Conservation (phyloP, 768 basidiomycete species). For the Suillus occidentalis region DNA sequence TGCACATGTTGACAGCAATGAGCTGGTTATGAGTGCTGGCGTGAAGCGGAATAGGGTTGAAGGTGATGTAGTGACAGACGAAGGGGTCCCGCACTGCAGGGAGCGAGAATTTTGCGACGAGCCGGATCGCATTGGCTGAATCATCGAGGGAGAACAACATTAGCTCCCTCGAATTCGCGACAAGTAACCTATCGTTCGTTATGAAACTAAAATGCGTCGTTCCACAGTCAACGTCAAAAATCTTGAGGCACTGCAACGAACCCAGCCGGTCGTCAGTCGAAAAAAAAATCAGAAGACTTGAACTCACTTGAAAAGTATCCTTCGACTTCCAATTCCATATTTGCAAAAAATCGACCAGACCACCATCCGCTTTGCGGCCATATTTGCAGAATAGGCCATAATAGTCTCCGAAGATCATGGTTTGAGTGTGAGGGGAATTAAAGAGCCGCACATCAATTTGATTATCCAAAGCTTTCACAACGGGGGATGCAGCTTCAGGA, state of each 20-base stretch:
- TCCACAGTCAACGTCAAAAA: not conserved
- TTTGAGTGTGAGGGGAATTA: too few species aligned
- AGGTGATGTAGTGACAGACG: not conserved
- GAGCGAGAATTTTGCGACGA: not conserved
- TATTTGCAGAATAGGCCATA: not conserved
- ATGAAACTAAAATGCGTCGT: not conserved
- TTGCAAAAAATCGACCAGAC: not conserved
- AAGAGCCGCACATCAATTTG: not conserved
- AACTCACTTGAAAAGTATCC: not conserved
- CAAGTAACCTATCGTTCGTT: not conserved
- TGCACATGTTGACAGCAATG: not conserved
- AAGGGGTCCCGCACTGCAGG: not conserved
- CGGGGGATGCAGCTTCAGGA: not conserved
- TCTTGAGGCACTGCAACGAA: not conserved
- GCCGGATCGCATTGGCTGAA: not conserved
- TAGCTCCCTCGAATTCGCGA: not conserved
- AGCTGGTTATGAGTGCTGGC: not conserved
- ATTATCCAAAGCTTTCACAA: not conserved
- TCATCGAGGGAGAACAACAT: not conserved
- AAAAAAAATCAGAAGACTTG: not conserved
- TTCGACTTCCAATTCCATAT: conserved; percentile 1
- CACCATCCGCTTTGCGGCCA: not conserved
- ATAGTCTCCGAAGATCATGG: not conserved
- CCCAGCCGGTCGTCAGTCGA: not conserved
- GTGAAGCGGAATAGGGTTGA: not conserved